These are phyloP conservation scores for Medicago lupulina DNA, from an alignment of 306 rosid genomes.

Conservation along the genomic window DNA sequence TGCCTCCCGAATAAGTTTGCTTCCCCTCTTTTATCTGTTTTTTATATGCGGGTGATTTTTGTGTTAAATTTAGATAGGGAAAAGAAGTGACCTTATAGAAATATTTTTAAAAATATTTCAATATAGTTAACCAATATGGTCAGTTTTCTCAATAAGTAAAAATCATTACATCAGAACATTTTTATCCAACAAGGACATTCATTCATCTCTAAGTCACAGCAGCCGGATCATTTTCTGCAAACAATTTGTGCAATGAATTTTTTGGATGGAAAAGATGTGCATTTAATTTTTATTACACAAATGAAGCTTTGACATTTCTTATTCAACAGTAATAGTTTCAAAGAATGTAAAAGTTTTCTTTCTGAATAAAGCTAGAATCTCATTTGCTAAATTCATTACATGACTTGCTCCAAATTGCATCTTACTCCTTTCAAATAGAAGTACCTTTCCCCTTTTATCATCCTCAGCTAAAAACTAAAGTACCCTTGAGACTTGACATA, in stretches of 20 bases:
- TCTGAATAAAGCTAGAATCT: neutral
- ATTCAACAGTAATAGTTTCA: slow-evolving; percentile 35
- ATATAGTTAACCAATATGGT: neutral
- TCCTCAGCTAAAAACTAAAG: neutral
- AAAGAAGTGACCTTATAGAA: too few relatives aligned
- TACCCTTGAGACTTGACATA: slow-evolving; percentile 17
- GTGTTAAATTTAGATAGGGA: too few relatives aligned
- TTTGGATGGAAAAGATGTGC: neutral
- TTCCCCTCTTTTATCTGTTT: too few relatives aligned
- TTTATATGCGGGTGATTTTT: too few relatives aligned
- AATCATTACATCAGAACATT: neutral
- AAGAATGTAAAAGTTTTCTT: slow-evolving; percentile 16
- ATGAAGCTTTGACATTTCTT: slow-evolving; percentile 9
- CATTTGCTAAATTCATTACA: too few relatives aligned
- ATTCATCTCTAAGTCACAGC: too few relatives aligned
- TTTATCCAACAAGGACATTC: neutral
- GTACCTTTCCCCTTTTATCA: too few relatives aligned
- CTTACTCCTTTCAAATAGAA: neutral
- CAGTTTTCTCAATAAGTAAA: neutral
- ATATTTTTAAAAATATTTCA: too few relatives aligned
- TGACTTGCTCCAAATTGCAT: too few relatives aligned
- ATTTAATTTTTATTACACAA: slow-evolving; percentile 7
- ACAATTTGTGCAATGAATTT: neutral
- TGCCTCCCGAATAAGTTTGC: too few relatives aligned
- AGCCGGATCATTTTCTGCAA: neutral